phyloP scores from a whole-genome alignment of 2,329 filamentous ascomycete genomes.

The Microsporum audouinii region DNA sequence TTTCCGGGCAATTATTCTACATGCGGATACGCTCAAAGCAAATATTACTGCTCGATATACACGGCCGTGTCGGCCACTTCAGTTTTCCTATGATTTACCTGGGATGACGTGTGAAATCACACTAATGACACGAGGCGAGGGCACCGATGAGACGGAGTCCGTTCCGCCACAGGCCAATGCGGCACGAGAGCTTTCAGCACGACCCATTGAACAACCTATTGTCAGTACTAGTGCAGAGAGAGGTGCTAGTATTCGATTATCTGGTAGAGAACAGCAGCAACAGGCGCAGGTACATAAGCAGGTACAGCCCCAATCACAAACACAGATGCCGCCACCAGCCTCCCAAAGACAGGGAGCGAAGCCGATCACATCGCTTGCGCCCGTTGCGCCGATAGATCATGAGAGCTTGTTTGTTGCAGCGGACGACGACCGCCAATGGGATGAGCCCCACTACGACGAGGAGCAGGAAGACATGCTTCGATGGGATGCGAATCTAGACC shows the following conservation, averaged over 20 bases:
- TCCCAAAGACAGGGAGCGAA: neutral
- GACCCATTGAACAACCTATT: slow-evolving; percentile 17
- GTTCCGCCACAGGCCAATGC: slow-evolving; percentile 29
- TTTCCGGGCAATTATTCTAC: slow-evolving; percentile 52
- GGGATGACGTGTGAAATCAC: slow-evolving; percentile 51
- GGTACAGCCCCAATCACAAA: neutral
- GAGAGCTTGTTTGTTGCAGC: slow-evolving; percentile 50
- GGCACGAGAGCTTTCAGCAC: slow-evolving; percentile 31
- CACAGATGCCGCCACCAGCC: neutral
- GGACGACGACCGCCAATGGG: slow-evolving; percentile 50
- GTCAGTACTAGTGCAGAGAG: neutral
- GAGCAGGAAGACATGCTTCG: slow-evolving; percentile 50
- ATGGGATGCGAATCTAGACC: slow-evolving; percentile 48
- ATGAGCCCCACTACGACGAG: slow-evolving; percentile 42
- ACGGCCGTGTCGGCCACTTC: slow-evolving; percentile 47
- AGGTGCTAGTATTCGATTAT: neutral
- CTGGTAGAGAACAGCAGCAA: neutral
- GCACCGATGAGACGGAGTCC: slow-evolving; percentile 31
- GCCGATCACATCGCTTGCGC: neutral
- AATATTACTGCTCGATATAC: slow-evolving; percentile 49
- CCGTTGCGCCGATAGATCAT: slow-evolving; percentile 1
- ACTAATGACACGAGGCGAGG: slow-evolving; percentile 53
- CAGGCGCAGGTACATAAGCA: neutral
- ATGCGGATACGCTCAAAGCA: slow-evolving; percentile 48
- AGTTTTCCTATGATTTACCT: slow-evolving; percentile 47